Percentiles rank a stretch among this genome's conserved stretches.
phyloP scores from a whole-genome alignment of 2,329 filamentous ascomycete genomes.

The Phialophora verrucosa region DNA sequence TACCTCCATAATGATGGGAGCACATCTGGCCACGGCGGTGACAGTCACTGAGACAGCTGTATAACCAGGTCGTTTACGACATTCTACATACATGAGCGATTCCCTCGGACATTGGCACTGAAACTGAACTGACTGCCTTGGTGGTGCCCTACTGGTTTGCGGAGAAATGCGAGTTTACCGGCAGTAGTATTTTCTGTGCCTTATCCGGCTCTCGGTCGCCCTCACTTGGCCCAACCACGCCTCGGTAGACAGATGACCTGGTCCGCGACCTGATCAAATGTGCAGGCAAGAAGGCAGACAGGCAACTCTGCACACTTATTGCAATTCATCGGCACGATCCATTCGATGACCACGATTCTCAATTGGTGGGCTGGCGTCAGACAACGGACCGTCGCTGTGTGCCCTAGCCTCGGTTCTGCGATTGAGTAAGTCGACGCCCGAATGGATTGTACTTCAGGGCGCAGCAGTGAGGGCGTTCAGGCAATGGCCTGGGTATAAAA shows the following conservation, averaged over 20 bases:
- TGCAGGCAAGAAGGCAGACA: neutral
- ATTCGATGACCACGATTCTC: neutral
- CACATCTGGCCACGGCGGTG: neutral
- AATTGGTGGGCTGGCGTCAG: neutral
- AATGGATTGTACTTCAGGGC: slow-evolving; percentile 1
- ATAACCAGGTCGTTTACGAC: neutral
- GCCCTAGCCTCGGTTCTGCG: neutral
- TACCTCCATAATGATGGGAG: neutral
- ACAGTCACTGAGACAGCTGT: too few species aligned
- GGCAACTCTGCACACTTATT: neutral
- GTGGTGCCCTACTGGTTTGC: neutral
- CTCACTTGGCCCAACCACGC: neutral
- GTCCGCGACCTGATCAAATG: neutral
- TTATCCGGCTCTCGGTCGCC: neutral
- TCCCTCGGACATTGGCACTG: neutral
- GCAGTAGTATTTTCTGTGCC: neutral
- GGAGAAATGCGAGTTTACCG: too few species aligned
- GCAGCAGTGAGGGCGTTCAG: neutral
- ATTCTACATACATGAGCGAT: neutral
- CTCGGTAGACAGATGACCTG: neutral
- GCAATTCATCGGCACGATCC: neutral
- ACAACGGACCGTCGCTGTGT: neutral
- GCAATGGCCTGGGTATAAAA: neutral
- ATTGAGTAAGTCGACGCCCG: neutral
- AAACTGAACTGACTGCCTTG: too few species aligned